Conservation (phyloP, 768 basidiomycete species). For the Amanita jacksonii region DNA sequence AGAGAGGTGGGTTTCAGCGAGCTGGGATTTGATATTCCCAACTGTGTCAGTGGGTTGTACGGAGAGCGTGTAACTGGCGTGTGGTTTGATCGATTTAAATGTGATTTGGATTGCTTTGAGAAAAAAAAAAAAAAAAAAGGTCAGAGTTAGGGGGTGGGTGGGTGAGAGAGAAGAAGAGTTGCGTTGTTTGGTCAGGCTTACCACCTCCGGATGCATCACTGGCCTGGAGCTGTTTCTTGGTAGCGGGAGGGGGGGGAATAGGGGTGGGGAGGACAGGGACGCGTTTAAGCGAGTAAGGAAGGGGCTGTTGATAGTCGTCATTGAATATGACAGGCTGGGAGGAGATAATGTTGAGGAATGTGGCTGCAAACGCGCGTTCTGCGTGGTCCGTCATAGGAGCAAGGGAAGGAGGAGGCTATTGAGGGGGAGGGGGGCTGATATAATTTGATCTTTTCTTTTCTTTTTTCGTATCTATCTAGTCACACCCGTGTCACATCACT, state of each 20-base stretch:
- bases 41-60: conserved; percentile 81
- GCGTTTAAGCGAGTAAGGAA: conserved; percentile 53
- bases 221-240: conserved; percentile 4
- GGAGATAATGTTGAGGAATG: conserved; percentile 53
- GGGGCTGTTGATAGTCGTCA: conserved; percentile 72
- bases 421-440: no score
- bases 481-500: conserved; percentile 3
- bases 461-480: no score
- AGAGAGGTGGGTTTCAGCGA: conserved; percentile 47
- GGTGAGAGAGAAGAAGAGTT: background rate
- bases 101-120: conserved; percentile 45
- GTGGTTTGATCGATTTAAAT: conserved; percentile 89
- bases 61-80: conserved; percentile 61
- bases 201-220: background rate
- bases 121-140: background rate
- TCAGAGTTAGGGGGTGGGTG: background rate
- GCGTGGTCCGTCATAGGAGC: conserved; percentile 37
- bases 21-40: conserved; percentile 64
- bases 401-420: no score
- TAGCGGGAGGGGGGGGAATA: conserved; percentile 4
- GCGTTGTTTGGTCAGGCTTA: conserved; percentile 4
- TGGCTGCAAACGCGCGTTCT: conserved; percentile 60
- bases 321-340: conserved; percentile 58
- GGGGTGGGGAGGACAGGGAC: conserved; percentile 43
- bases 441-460: no score